Conservation (phyloP, 2,329 filamentous ascomycete genomes). For the Phaeosphaeriaceae sp. region DNA sequence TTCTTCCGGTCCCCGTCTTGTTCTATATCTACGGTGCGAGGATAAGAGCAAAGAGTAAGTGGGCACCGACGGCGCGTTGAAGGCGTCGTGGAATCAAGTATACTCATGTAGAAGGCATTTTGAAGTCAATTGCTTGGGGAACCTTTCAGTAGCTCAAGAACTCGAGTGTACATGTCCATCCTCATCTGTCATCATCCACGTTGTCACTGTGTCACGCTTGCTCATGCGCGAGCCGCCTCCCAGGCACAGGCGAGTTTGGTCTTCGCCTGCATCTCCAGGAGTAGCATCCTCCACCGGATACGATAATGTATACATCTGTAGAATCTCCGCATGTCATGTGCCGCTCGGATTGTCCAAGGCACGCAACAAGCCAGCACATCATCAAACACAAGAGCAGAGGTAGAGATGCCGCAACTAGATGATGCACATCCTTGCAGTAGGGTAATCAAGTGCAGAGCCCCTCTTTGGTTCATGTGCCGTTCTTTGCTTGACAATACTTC, state of each 20-base stretch:
- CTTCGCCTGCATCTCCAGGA: background rate
- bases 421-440: too few species aligned
- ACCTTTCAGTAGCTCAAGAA: background rate
- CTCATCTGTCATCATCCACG: background rate
- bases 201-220: background rate
- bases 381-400: too few species aligned
- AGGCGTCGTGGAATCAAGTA: background rate
- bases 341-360: too few species aligned
- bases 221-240: background rate
- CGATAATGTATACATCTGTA: too few species aligned
- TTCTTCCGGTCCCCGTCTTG: slow-evolving; percentile 44
- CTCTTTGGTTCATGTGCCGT: too few species aligned
- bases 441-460: too few species aligned
- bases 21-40: slow-evolving; percentile 46
- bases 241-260: slow-evolving; percentile 1
- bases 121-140: background rate
- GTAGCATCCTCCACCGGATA: too few species aligned
- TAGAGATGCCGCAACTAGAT: too few species aligned
- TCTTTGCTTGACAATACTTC: too few species aligned
- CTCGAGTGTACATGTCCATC: background rate
- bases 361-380: too few species aligned
- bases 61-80: slow-evolving; percentile 28
- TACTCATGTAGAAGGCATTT: background rate
- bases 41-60: slow-evolving; percentile 42
- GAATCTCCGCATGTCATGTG: too few species aligned